Evolutionary conservation across 2,329 filamentous ascomycete genomes (phyloP).

Genomic region (Lizonia empirigonia): DNA sequence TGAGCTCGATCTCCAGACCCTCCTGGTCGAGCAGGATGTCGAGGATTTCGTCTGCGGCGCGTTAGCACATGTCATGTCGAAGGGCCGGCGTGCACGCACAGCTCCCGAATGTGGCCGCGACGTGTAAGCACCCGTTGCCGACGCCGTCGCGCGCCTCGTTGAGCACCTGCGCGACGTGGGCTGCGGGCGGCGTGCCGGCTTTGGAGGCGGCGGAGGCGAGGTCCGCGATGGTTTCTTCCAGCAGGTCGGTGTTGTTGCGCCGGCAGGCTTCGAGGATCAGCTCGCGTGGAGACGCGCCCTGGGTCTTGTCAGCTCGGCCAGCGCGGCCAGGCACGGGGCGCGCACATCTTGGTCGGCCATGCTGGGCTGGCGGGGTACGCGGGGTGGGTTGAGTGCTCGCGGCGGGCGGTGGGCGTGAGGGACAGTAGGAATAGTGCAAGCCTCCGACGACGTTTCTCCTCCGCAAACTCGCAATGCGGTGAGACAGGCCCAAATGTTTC

Average conservation of each 20-base stretch:
- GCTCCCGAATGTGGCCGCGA: constrained; percentile 83
- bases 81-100: constrained; percentile 62
- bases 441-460: no score
- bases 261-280: constrained; percentile 91
- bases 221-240: constrained; percentile 71
- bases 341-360: constrained; percentile 48
- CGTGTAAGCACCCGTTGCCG: constrained; percentile 87
- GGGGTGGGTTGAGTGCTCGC: background rate
- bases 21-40: constrained; percentile 83
- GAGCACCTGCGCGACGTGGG: constrained; percentile 75
- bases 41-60: constrained; percentile 71
- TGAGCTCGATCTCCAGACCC: constrained; percentile 82
- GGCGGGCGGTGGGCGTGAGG: background rate
- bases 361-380: constrained; percentile 2
- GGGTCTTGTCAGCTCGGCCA: constrained; percentile 17
- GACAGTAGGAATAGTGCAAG: background rate
- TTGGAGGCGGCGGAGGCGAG: constrained; percentile 54
- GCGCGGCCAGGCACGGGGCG: background rate
- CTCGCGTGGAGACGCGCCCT: constrained; percentile 87
- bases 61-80: background rate
- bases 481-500: constrained; percentile 9
- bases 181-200: constrained; percentile 58
- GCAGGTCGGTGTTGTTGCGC: constrained; percentile 86
- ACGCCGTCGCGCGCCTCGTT: constrained; percentile 85
- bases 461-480: constrained; percentile 1